Evolutionary conservation across 768 basidiomycete genomes (phyloP).

Genomic region (Suillus hirtellus): DNA sequence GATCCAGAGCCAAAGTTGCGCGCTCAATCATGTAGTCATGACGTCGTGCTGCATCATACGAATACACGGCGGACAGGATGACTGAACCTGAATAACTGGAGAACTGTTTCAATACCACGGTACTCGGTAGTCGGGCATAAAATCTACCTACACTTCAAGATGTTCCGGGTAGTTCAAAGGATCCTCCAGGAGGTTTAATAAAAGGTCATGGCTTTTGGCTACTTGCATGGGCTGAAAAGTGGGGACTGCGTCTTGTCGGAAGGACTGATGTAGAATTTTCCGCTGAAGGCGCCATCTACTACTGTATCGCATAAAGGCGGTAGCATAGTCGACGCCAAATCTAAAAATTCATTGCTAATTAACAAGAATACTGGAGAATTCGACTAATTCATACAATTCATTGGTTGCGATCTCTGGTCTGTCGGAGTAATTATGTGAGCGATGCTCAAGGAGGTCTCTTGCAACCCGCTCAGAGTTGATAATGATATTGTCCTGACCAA

Average conservation of each 20-base stretch:
- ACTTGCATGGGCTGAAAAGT: conserved; percentile 9
- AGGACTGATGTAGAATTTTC: conserved; percentile 15
- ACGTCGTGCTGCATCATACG: conserved; percentile 10
- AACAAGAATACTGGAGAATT: neutral
- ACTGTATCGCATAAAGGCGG: conserved; percentile 17
- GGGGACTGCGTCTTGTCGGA: conserved; percentile 13
- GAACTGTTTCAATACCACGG: neutral
- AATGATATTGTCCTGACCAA: conserved; percentile 15
- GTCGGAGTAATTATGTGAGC: conserved; percentile 17
- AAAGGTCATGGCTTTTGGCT: conserved; percentile 1
- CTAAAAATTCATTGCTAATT: neutral
- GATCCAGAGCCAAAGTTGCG: neutral
- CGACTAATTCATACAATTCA: conserved; percentile 10
- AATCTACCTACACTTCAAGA: conserved; percentile 6
- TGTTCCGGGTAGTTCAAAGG: conserved; percentile 2
- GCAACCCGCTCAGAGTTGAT: conserved; percentile 17
- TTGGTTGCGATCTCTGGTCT: conserved; percentile 8
- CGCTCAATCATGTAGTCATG: conserved; percentile 4
- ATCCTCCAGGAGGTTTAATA: conserved; percentile 5
- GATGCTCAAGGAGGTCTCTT: conserved; percentile 15
- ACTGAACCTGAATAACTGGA: conserved; percentile 12
- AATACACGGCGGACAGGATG: conserved; percentile 14
- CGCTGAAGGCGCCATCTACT: conserved; percentile 20
- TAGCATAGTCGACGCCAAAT: conserved; percentile 14
- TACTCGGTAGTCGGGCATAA: neutral